phyloP scores from a whole-genome alignment of 139 green algal species.

The Micromonas pusilla region DNA sequence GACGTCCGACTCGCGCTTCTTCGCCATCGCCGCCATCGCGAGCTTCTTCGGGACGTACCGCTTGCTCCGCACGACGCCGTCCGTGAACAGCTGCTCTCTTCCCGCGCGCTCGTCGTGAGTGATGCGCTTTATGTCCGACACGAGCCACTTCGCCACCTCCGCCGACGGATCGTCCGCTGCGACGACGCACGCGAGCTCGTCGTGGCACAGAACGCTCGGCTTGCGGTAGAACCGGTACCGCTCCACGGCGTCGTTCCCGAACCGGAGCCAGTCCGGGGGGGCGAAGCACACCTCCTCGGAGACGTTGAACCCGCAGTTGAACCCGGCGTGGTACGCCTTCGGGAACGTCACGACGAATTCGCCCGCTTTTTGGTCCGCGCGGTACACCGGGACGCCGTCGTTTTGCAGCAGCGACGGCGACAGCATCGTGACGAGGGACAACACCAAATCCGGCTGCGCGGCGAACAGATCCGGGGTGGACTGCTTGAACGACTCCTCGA shows the following conservation, averaged over 20 bases:
- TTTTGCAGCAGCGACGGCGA: conserved; percentile 53
- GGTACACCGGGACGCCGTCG: conserved; percentile 67
- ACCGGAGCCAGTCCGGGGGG: conserved; percentile 68
- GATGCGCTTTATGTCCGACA: conserved; percentile 51
- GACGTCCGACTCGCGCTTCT: background rate
- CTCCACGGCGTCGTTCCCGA: conserved; percentile 34
- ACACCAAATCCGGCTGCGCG: conserved; percentile 65
- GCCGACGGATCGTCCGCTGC: conserved; percentile 9
- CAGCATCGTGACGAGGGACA: conserved; percentile 75
- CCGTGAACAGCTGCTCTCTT: conserved; percentile 52
- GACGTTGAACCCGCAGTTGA: conserved; percentile 72
- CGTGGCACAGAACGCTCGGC: conserved; percentile 50
- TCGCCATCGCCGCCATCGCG: background rate
- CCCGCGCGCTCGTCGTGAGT: conserved; percentile 48
- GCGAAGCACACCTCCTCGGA: conserved; percentile 89
- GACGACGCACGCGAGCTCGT: conserved; percentile 48
- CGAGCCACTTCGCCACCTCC: conserved; percentile 39
- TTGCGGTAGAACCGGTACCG: conserved; percentile 33
- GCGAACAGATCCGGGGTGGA: conserved; percentile 64
- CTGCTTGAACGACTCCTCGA: conserved; percentile 62
- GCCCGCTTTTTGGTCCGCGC: conserved; percentile 54
- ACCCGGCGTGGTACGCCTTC: conserved; percentile 73
- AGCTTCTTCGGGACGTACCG: background rate
- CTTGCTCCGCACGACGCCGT: background rate
- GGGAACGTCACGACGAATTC: conserved; percentile 86